Percentiles rank a stretch among this genome's conserved stretches.
Conservation (phyloP, 2,329 filamentous ascomycete species). For the Fusarium tjaetaba region DNA sequence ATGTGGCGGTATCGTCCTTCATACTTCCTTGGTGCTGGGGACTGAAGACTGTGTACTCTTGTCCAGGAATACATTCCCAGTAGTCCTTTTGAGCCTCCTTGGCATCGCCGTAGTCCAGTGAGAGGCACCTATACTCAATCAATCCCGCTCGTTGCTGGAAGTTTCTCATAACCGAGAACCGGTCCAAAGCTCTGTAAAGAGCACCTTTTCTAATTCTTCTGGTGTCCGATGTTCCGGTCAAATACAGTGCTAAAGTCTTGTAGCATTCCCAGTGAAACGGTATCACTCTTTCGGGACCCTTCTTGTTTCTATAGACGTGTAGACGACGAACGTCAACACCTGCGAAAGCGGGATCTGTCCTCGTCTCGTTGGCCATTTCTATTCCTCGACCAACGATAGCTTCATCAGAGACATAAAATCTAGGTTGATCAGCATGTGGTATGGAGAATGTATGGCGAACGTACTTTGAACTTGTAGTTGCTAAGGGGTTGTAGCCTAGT, state of each 20-base stretch:
- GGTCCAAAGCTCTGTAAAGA: not conserved
- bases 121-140: not conserved
- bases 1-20: not conserved
- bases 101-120: not conserved
- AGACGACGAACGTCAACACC: not conserved
- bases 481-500: not conserved
- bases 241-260: not conserved
- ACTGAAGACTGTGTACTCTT: not conserved
- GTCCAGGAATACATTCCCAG: not conserved
- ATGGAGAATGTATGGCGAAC: fast-evolving
- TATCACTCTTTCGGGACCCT: not conserved
- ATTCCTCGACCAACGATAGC: not conserved
- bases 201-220: not conserved
- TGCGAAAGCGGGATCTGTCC: not conserved
- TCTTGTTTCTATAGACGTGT: not conserved
- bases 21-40: not conserved
- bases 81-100: not conserved
- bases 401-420: not conserved
- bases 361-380: not conserved
- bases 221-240: not conserved
- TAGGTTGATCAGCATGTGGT: not conserved
- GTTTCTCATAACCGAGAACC: not conserved
- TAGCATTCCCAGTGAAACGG: not conserved
- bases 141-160: not conserved
- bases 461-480: not conserved